These are phyloP conservation scores for Globisporangium perplexum DNA, from an alignment of 352 stramenopile species.

Conservation along the genomic window DNA sequence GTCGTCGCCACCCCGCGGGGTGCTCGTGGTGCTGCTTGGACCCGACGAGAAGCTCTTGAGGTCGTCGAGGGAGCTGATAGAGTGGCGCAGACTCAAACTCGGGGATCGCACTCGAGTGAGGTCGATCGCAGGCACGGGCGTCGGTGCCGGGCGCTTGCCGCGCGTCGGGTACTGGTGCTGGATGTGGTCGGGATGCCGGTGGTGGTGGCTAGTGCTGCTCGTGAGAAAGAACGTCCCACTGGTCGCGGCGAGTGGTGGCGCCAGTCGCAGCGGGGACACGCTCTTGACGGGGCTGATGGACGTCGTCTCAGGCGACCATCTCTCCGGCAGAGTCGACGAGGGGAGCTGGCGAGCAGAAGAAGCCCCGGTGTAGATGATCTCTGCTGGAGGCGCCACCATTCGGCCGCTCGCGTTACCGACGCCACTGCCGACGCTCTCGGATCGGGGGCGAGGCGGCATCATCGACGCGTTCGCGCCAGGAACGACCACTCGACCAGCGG, in stretches of 20 bases:
- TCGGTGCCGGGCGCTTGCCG: not conserved
- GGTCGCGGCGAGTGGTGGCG: not conserved
- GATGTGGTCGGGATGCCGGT: not conserved
- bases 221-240: not conserved
- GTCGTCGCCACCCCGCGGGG: not conserved
- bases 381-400: not conserved
- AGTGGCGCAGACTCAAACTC: not conserved
- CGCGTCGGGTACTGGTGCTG: not conserved
- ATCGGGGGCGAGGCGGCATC: not conserved
- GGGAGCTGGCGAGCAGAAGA: not conserved
- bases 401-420: not conserved
- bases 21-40: not conserved
- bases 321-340: not conserved
- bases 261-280: not conserved
- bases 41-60: not conserved
- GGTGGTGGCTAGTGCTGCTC: not conserved
- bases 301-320: constrained; percentile 4
- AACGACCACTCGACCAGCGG: no score
- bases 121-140: not conserved
- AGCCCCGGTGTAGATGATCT: not conserved
- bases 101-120: not conserved
- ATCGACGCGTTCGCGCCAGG: not conserved
- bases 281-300: constrained; percentile 7
- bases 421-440: not conserved
- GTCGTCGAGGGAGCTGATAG: not conserved